Base-by-base conservation (phyloP, 2,329 filamentous ascomycete genomes). In the Cladophialophora yegresii region DNA sequence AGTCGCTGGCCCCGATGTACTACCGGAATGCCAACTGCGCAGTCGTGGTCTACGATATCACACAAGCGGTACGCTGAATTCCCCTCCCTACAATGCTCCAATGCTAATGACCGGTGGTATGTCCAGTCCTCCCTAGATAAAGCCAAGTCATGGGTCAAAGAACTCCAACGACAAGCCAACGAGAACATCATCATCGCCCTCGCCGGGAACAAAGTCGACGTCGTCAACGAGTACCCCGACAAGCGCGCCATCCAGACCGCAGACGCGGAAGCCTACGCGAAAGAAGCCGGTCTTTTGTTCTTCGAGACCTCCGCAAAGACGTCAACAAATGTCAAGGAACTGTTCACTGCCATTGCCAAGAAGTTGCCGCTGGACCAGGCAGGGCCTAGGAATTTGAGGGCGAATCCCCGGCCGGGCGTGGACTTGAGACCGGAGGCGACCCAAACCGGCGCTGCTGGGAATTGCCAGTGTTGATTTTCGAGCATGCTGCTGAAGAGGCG, bases 121-220 rank as follows among this genome's bases (percentile, higher is more conserved):
- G 45, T 69, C 71, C 63, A 99, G 95, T 87, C 93, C 70, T 99
- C 95, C 54, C 84, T 99, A 75, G 96, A 99, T 80, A 99, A 99
- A 84, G 96, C 96, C 72, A 99, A 99, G 80, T 90, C 93, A 51
- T 99, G 95, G 95, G 93, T 99, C 65, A 98, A 98, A 82, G 95
- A 99, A 78, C 87, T 99, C 61, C 95, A 99, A 80, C 89, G 95
- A 76, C 95, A 99, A 81, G 95, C 96, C 68, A 99, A 98, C 82
- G 95, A 99, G 80, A 98, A 98, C 80, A 99, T 99, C 78, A 93
- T 99, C 79, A 99, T 99, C 75, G 95, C 95, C 54, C 87, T 99
- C 50, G 95, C 93, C 59, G 95, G 95, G 69, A 99, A 99, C 85
- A 98, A 99, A 82, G 84, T 96, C 75, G 95, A 99, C 84, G 83